Conservation (phyloP, 345 rosid genomes). For the Lumnitzera racemosa region DNA sequence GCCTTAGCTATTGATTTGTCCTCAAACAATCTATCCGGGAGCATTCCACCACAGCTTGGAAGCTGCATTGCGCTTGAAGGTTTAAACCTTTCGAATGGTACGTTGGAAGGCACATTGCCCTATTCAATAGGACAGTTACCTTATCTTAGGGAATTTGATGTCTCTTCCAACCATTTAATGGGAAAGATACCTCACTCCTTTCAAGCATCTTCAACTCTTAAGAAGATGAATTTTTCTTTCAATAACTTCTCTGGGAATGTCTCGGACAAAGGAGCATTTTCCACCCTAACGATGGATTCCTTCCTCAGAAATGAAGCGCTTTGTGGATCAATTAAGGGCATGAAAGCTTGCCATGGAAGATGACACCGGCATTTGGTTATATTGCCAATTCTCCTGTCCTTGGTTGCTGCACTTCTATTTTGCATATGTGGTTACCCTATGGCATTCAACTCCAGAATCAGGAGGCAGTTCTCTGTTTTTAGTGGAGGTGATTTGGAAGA, state of each 20-base stretch:
- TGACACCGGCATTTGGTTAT: slow-evolving; percentile 27
- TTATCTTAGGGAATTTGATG: slow-evolving; percentile 55
- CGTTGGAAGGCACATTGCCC: slow-evolving; percentile 53
- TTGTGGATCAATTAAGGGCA: slow-evolving; percentile 70
- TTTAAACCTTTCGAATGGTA: slow-evolving; percentile 66
- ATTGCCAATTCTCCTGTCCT: slow-evolving; percentile 42
- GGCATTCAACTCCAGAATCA: slow-evolving; percentile 36
- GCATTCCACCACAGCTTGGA: slow-evolving; percentile 66
- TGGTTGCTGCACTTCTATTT: slow-evolving; percentile 39
- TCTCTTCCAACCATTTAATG: slow-evolving; percentile 52
- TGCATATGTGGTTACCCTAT: slow-evolving; percentile 41
- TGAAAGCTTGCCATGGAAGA: slow-evolving; percentile 53
- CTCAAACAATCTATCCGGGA: slow-evolving; percentile 57
- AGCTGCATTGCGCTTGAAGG: slow-evolving; percentile 85
- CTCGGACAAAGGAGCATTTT: slow-evolving; percentile 57
- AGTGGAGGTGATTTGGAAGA: slow-evolving; percentile 34
- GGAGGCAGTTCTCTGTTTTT: slow-evolving; percentile 20
- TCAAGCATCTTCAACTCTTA: slow-evolving; percentile 54
- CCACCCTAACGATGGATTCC: slow-evolving; percentile 47
- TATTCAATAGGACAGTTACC: slow-evolving; percentile 64
- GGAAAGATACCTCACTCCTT: slow-evolving; percentile 60
- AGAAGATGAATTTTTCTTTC: slow-evolving; percentile 63
- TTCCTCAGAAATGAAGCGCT: slow-evolving; percentile 60
- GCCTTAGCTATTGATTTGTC: slow-evolving; percentile 83
- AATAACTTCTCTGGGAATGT: slow-evolving; percentile 61